These are phyloP conservation scores for Aspergillus fumigatiaffinis DNA, from an alignment of 2,329 filamentous ascomycete genomes.

Conservation along the genomic window DNA sequence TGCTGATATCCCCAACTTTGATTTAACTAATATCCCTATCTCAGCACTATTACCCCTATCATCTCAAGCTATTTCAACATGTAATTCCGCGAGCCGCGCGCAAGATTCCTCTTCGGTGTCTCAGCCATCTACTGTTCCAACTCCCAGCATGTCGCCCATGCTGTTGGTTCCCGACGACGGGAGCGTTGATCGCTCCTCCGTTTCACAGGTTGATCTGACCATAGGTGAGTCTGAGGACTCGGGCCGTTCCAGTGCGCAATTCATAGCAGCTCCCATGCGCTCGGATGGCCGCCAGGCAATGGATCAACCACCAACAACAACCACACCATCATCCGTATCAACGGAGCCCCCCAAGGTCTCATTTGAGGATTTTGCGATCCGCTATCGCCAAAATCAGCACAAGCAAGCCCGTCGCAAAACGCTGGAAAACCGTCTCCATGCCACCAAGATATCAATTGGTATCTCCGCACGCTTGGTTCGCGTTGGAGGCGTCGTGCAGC, in stretches of 20 bases:
- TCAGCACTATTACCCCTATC: conserved; percentile 23
- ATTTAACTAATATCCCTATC: conserved; percentile 5
- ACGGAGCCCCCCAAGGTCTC: conserved; percentile 28
- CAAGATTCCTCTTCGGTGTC: conserved; percentile 22
- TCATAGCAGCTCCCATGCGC: conserved; percentile 15
- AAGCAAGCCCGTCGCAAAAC: conserved; percentile 39
- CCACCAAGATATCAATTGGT: conserved; percentile 41
- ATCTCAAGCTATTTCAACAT: conserved; percentile 29
- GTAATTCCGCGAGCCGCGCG: conserved; percentile 27
- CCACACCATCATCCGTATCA: conserved; percentile 9
- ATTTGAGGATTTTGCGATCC: conserved; percentile 43
- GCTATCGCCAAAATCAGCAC: conserved; percentile 40
- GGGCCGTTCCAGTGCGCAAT: conserved; percentile 25
- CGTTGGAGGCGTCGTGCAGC: conserved; percentile 39
- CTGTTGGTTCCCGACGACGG: conserved; percentile 11
- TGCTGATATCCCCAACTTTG: conserved; percentile 5
- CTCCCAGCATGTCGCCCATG: conserved; percentile 20
- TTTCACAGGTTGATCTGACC: conserved; percentile 19
- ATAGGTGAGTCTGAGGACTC: conserved; percentile 35
- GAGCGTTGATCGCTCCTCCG: conserved; percentile 7
- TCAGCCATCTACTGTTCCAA: conserved; percentile 15
- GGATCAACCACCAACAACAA: conserved; percentile 3
- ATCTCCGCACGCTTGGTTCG: conserved; percentile 42
- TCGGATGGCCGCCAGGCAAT: conserved; percentile 17
- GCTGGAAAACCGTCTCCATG: conserved; percentile 38